Base-by-base conservation (phyloP, 257 asterid species). In the Salvia hispanica region DNA sequence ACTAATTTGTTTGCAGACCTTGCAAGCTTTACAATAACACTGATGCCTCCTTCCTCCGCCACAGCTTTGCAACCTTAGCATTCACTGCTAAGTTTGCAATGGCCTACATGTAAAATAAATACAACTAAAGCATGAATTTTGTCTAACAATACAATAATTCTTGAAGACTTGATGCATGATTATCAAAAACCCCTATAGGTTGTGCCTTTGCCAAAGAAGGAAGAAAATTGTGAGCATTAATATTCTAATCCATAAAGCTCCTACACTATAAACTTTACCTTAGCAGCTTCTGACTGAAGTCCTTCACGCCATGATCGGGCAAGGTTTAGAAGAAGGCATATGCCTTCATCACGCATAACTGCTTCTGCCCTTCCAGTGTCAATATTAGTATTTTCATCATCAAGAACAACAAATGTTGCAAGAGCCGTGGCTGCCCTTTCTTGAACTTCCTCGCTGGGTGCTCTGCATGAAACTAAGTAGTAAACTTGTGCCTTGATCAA, bases 371-470 rank as follows among this genome's bases (percentile, higher is more conserved):
- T 84, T 79, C 81, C 80, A 71, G 86, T 80, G 61, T 90, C 90
- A 40, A 90, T 85, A 76, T 78, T 80, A 59, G 89, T 87, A 83
- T 82, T 90, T 83, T 84, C 97, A 67, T 90, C 97, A 53, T 88
- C 95, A 33, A 79, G 85, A 75, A 88, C 92, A 4, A 84, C 95
- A 77, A 88, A 88, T 60, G 83, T 83, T 45, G 95, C 95, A 68
- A 90, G 84, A 63, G 90, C 97, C 2, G 90, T 84, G 40, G 92
- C 95, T 59, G 97, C 91, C 80, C 95, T 86, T 78, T 90, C 97
- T 78, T 88, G 94, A 75, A 90, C 90, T 77, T 90, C 97, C 81
- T 84, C 95, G 63, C n/a, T 82, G 87, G 13, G 81, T 55, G 65
- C 95, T 90, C 75, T 76, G 95, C 91, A 83, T 77, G 82, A 84